Evolutionary conservation across 2,329 filamentous ascomycete species (phyloP).

Genomic region (Fusarium secorum): DNA sequence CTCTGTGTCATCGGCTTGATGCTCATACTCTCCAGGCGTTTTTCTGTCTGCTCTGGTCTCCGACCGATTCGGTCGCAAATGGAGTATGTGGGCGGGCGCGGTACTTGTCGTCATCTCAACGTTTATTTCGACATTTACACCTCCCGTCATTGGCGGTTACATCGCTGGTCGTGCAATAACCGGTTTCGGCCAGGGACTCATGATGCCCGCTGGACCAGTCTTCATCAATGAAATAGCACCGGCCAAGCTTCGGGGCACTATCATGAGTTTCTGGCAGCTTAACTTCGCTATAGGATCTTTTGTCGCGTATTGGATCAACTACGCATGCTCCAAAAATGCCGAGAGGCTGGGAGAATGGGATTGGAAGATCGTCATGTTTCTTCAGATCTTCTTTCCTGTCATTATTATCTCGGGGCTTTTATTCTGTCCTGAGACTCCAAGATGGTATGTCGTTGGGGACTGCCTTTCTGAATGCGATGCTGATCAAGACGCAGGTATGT

Average conservation of each 20-base stretch:
- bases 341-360: slow-evolving; percentile 70
- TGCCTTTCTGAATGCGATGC: slow-evolving; percentile 51
- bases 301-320: slow-evolving; percentile 62
- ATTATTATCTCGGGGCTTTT: slow-evolving; percentile 69
- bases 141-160: slow-evolving; percentile 62
- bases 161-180: slow-evolving; percentile 73
- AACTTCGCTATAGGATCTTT: slow-evolving; percentile 69
- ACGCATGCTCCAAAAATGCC: slow-evolving; percentile 63
- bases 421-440: slow-evolving; percentile 71
- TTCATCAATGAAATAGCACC: slow-evolving; percentile 74
- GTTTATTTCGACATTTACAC: slow-evolving; percentile 1
- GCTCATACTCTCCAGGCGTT: not conserved
- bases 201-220: slow-evolving; percentile 70
- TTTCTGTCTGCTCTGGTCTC: not conserved
- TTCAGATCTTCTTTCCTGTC: slow-evolving; percentile 70
- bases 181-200: slow-evolving; percentile 73
- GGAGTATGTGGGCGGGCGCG: not conserved
- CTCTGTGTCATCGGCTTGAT: not conserved
- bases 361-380: slow-evolving; percentile 75
- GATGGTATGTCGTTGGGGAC: slow-evolving; percentile 68
- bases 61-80: not conserved
- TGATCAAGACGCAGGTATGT: not conserved
- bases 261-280: slow-evolving; percentile 73
- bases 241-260: slow-evolving; percentile 67
- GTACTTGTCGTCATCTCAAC: not conserved